A percentile compares a stretch with the other conserved stretches of the same genome.
Evolutionary conservation across 306 rosid species (phyloP).

Genomic region (Quercus rubra): DNA sequence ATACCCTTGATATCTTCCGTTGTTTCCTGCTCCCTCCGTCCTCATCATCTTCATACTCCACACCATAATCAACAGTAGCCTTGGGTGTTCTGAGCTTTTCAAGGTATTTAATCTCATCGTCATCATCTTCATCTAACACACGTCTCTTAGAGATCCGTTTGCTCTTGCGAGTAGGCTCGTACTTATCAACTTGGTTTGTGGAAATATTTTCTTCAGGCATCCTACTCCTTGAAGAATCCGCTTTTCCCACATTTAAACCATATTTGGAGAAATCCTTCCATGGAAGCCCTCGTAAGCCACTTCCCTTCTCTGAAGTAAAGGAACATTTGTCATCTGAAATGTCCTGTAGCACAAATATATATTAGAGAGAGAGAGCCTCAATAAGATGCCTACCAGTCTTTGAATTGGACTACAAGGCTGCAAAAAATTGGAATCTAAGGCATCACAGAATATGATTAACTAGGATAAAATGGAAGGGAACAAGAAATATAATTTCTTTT

Average conservation of each 20-base stretch:
- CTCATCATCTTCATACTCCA: slow-evolving; percentile 25
- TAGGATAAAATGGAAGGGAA: not conserved
- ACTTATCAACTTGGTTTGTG: not conserved
- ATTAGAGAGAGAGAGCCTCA: not conserved
- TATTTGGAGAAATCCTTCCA: slow-evolving; percentile 7
- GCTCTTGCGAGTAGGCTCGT: slow-evolving; percentile 35
- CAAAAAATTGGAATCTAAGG: not conserved
- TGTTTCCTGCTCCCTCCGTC: slow-evolving; percentile 34
- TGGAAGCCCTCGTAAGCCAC: slow-evolving; percentile 5
- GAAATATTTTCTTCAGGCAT: slow-evolving; percentile 1
- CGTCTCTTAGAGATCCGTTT: slow-evolving; percentile 37
- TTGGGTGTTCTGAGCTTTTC: slow-evolving; percentile 31
- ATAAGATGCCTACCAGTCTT: not conserved
- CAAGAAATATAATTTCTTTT: not conserved
- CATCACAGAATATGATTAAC: not conserved
- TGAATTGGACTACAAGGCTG: not conserved
- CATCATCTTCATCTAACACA: slow-evolving; percentile 23
- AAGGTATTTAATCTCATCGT: slow-evolving; percentile 38
- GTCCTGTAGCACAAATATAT: slow-evolving; percentile 22
- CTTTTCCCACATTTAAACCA: slow-evolving; percentile 13
- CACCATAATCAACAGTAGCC: slow-evolving; percentile 3
- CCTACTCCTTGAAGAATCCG: slow-evolving; percentile 12
- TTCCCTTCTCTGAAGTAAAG: slow-evolving; percentile 18
- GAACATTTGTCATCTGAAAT: slow-evolving; percentile 14
- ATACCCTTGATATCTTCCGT: slow-evolving; percentile 28